Evolutionary conservation across 2,329 filamentous ascomycete species (phyloP).

Genomic region (Grosmannia serpens): DNA sequence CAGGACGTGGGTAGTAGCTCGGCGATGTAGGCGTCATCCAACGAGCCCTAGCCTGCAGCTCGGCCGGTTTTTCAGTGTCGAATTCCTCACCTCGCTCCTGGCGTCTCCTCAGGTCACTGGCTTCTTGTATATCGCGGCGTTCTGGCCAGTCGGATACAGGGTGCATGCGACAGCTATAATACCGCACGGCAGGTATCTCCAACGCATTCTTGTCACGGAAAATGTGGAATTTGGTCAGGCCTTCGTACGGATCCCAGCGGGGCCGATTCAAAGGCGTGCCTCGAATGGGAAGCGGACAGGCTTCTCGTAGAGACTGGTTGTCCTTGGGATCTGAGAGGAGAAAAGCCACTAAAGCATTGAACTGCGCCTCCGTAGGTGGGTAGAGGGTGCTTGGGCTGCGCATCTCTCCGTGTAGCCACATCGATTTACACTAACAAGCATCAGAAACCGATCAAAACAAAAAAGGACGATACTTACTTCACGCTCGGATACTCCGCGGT

Average conservation of each 20-base stretch:
- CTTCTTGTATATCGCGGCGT: not conserved
- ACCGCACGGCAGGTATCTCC: not conserved
- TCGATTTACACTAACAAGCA: not conserved
- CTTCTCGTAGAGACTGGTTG: not conserved
- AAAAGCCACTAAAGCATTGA: not conserved
- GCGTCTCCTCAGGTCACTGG: too few species aligned
- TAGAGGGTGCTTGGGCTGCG: not conserved
- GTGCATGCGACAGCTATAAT: not conserved
- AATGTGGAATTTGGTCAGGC: not conserved
- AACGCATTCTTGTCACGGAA: not conserved
- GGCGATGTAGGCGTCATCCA: not conserved
- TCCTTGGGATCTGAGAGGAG: not conserved
- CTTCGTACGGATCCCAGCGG: not conserved
- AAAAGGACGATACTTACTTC: not conserved
- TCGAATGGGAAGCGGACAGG: not conserved
- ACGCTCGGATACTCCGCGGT: not conserved
- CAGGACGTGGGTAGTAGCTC: not conserved
- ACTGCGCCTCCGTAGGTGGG: not conserved
- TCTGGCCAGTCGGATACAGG: not conserved
- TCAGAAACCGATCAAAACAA: not conserved
- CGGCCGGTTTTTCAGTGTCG: not conserved
- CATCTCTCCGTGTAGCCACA: not conserved
- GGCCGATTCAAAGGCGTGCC: not conserved
- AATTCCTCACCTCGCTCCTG: not conserved
- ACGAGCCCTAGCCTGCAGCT: not conserved